Evolutionary conservation across 2,329 filamentous ascomycete species (phyloP).

Genomic region (Cryphonectria nitschkei): DNA sequence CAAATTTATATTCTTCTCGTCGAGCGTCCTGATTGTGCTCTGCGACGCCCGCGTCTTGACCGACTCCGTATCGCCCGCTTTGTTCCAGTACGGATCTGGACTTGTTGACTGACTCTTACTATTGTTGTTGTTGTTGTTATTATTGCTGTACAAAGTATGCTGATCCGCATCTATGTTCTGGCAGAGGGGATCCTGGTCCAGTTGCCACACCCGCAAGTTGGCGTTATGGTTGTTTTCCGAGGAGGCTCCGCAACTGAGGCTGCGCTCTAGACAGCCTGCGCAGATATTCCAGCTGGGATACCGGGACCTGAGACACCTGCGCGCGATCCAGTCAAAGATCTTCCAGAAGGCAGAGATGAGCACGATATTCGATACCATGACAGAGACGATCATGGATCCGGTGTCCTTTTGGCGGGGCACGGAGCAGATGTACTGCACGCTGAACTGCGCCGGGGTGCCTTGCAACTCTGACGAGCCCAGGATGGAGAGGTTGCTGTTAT

Average conservation of each 20-base stretch:
- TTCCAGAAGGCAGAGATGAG: slow-evolving; percentile 26
- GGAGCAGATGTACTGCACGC: slow-evolving; percentile 25
- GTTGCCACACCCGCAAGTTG: slow-evolving; percentile 4
- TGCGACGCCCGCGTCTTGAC: background rate
- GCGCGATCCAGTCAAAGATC: slow-evolving; percentile 19
- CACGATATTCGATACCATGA: slow-evolving; percentile 18
- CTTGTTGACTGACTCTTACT: background rate
- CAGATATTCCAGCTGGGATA: slow-evolving; percentile 20
- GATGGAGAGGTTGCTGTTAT: background rate
- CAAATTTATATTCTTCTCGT: background rate
- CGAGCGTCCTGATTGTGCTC: background rate
- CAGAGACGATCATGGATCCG: slow-evolving; percentile 23
- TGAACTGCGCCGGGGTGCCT: slow-evolving; percentile 17
- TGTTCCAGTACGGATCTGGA: background rate
- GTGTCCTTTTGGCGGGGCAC: slow-evolving; percentile 20
- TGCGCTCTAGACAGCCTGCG: slow-evolving; percentile 7
- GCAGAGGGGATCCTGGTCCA: slow-evolving; percentile 23
- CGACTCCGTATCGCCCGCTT: background rate
- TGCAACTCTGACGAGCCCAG: slow-evolving; percentile 17
- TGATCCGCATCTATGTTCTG: slow-evolving; percentile 7
- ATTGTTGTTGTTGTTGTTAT: background rate
- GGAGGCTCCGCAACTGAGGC: background rate
- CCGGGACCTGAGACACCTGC: slow-evolving; percentile 9
- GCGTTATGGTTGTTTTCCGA: background rate
- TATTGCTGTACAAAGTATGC: background rate